These are phyloP conservation scores for Metschnikowia henanensis DNA, from an alignment of 805 yeast species.

Conservation along the genomic window DNA sequence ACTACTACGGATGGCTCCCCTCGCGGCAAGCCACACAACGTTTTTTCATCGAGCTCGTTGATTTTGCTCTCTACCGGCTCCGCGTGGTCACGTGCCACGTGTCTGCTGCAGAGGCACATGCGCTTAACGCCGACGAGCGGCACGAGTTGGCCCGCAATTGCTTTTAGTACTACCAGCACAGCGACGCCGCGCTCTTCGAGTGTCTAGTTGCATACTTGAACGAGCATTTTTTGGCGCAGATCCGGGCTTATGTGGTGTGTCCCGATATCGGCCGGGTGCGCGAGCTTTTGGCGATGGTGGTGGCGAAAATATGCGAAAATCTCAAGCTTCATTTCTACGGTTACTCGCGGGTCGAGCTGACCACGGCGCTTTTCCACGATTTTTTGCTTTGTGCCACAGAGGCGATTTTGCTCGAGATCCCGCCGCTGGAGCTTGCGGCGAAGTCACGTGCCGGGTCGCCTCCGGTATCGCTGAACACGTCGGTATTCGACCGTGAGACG, in stretches of 20 bases:
- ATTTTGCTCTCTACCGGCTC: slow-evolving; percentile 11
- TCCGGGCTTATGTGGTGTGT: slow-evolving; percentile 1
- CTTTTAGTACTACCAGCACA: slow-evolving; percentile 8
- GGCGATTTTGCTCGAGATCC: slow-evolving; percentile 1
- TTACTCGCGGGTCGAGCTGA: slow-evolving; percentile 5
- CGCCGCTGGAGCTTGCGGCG: neutral
- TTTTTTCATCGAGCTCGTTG: slow-evolving; percentile 11
- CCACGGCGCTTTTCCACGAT: slow-evolving; percentile 6
- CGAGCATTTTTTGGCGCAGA: slow-evolving; percentile 1
- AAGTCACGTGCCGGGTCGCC: neutral
- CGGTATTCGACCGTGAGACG: neutral
- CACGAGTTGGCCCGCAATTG: slow-evolving; percentile 11
- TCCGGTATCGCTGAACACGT: neutral
- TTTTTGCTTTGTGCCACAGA: slow-evolving; percentile 1
- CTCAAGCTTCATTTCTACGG: slow-evolving; percentile 15
- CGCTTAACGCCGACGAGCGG: slow-evolving; percentile 10
- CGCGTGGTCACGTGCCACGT: slow-evolving; percentile 11
- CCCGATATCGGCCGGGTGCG: slow-evolving; percentile 7
- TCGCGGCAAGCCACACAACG: slow-evolving; percentile 7
- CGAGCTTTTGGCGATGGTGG: slow-evolving; percentile 8
- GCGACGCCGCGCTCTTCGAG: slow-evolving; percentile 8
- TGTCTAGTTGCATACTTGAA: slow-evolving; percentile 7
- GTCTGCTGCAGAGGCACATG: slow-evolving; percentile 2
- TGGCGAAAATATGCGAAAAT: slow-evolving; percentile 11
- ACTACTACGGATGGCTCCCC: slow-evolving; percentile 13